Evolutionary conservation across 1,139 yeast species (phyloP).

Genomic region (Blastobotrys capitulatus): DNA sequence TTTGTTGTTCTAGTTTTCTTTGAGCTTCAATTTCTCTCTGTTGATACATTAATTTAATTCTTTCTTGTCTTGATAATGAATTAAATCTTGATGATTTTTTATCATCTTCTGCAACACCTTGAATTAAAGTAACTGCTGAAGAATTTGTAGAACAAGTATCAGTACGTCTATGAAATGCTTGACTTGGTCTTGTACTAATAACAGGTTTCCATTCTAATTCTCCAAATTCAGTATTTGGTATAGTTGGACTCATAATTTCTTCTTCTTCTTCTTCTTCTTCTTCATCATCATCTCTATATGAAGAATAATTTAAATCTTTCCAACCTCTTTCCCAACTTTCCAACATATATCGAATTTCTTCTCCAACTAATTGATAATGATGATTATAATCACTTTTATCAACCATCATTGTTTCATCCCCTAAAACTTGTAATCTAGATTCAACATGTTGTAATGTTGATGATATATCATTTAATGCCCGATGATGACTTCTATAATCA

Average conservation of each 20-base stretch:
- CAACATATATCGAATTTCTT: slow-evolving; percentile 28
- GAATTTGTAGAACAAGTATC: slow-evolving; percentile 12
- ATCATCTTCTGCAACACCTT: slow-evolving; percentile 23
- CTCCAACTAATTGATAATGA: slow-evolving; percentile 31
- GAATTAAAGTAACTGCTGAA: slow-evolving; percentile 19
- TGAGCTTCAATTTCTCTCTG: slow-evolving; percentile 20
- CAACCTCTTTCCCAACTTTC: slow-evolving; percentile 31
- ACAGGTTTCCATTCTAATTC: slow-evolving; percentile 4
- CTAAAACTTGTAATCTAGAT: slow-evolving; percentile 32
- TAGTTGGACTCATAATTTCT: not conserved
- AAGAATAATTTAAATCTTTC: slow-evolving; percentile 1
- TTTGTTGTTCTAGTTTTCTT: slow-evolving; percentile 14
- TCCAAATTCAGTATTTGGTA: not conserved
- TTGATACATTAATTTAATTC: slow-evolving; percentile 25
- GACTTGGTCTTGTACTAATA: not conserved
- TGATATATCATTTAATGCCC: slow-evolving; percentile 25
- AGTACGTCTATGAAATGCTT: slow-evolving; percentile 10
- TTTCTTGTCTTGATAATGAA: slow-evolving; percentile 23
- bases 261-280: not conserved
- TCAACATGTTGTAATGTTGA: slow-evolving; percentile 33
- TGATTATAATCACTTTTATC: slow-evolving; percentile 19
- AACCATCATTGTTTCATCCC: slow-evolving; percentile 21
- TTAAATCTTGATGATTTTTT: slow-evolving; percentile 1
- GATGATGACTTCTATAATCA: slow-evolving; percentile 19
- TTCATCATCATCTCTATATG: not conserved